phyloP scores from a whole-genome alignment of 2,329 filamentous ascomycete species.

The Metarhizium brunneum region DNA sequence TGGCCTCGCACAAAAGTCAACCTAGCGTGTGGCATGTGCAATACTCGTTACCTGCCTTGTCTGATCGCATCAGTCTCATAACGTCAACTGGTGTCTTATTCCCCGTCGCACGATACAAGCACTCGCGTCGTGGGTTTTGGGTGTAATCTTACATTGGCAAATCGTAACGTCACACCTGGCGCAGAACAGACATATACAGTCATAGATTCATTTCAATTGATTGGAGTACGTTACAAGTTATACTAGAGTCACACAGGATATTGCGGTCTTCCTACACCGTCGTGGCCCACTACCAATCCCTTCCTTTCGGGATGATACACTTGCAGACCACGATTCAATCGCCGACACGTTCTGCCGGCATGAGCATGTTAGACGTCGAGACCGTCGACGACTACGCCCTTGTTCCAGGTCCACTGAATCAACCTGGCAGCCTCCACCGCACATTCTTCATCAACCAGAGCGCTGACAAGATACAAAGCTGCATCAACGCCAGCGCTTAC shows the following conservation, averaged over 20 bases:
- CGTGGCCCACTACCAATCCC: not conserved
- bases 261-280: slow-evolving; percentile 4
- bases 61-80: no score
- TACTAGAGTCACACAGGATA: slow-evolving; percentile 3
- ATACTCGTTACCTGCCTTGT: no score
- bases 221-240: slow-evolving; percentile 3
- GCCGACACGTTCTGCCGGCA: slow-evolving; percentile 16
- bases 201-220: slow-evolving; percentile 2
- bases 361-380: slow-evolving; percentile 59
- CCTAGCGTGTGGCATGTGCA: no score
- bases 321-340: slow-evolving; percentile 4
- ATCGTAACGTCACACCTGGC: no score
- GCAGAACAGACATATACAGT: not conserved
- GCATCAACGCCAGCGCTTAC: slow-evolving; percentile 76
- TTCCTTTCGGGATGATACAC: not conserved
- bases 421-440: slow-evolving; percentile 65
- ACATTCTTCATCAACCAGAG: slow-evolving; percentile 67
- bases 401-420: slow-evolving; percentile 79
- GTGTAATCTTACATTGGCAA: no score
- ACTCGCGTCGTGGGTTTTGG: no score
- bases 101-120: no score
- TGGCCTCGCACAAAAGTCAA: no score
- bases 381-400: slow-evolving; percentile 76
- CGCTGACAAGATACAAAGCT: slow-evolving; percentile 74
- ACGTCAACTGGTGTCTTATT: no score